A percentile compares a stretch with the other conserved stretches of the same genome.
These are phyloP conservation scores for Fraxinus velutina DNA, from an alignment of 305 asterid genomes.

Conservation along the genomic window DNA sequence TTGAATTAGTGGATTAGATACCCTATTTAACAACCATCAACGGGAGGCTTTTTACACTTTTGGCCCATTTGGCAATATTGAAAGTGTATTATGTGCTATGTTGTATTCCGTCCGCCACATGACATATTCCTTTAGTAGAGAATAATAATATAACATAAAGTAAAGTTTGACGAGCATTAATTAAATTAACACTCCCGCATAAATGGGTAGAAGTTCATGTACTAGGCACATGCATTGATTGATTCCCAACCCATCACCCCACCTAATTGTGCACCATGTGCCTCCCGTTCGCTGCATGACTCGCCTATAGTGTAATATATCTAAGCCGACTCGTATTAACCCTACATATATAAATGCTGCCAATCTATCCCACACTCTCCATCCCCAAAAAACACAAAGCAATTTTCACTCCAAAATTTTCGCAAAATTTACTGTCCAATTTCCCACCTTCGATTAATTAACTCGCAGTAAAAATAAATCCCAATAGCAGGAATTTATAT, in stretches of 20 bases:
- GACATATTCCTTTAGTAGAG: background rate
- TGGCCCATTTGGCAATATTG: background rate
- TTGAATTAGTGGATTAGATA: background rate
- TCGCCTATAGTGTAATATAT: background rate
- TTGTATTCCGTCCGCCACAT: background rate
- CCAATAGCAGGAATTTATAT: background rate
- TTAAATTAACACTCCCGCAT: background rate
- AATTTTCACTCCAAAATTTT: background rate
- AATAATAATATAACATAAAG: too few relatives aligned
- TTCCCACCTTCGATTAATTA: background rate
- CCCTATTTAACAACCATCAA: constrained; percentile 50
- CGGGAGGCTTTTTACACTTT: constrained; percentile 34
- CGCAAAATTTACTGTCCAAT: background rate
- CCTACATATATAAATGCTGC: background rate
- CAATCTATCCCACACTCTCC: background rate
- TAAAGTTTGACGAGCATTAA: background rate
- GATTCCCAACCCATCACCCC: background rate
- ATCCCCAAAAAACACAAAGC: background rate
- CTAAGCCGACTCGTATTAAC: background rate
- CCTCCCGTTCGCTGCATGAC: background rate
- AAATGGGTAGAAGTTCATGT: background rate
- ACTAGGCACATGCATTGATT: background rate
- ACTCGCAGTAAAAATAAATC: background rate
- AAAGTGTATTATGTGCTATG: too few relatives aligned
- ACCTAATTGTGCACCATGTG: background rate